These are phyloP conservation scores for Trichoderma koningii DNA, from an alignment of 2,329 filamentous ascomycete genomes.

Conservation along the genomic window DNA sequence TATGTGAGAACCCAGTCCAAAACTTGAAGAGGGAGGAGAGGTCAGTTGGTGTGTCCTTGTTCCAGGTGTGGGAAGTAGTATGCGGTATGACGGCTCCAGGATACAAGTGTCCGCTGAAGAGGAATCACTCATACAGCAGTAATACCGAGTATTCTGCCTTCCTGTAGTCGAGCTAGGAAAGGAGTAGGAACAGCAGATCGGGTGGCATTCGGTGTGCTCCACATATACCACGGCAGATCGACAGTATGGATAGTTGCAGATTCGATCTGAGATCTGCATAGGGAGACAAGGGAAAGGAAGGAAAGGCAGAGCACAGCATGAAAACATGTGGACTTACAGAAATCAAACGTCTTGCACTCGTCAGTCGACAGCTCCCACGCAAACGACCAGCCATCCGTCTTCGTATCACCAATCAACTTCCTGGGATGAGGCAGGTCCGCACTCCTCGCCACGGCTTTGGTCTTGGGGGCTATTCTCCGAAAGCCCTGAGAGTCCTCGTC, in stretches of 20 bases:
- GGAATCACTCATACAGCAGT: background rate
- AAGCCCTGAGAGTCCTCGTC: background rate
- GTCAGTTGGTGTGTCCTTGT: background rate
- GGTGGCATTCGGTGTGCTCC: background rate
- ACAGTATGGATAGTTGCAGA: background rate
- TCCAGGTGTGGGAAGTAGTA: background rate
- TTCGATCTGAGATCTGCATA: background rate
- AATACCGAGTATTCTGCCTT: background rate
- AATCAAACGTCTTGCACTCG: conserved; percentile 22
- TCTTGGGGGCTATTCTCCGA: conserved; percentile 23
- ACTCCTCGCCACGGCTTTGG: background rate
- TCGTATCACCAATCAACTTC: conserved; percentile 24
- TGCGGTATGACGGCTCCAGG: background rate
- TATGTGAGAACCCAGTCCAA: conserved; percentile 22
- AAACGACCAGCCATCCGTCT: conserved; percentile 19
- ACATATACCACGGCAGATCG: background rate
- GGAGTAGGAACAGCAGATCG: too few relatives aligned
- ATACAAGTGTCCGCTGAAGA: too few relatives aligned
- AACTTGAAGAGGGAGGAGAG: background rate
- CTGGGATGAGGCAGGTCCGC: conserved; percentile 1
- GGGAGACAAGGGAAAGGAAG: too few relatives aligned
- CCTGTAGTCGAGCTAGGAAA: background rate
- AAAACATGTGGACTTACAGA: conserved; percentile 4
- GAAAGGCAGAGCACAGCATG: too few relatives aligned
- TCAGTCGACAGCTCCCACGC: conserved; percentile 21